Evolutionary conservation across 805 yeast species (phyloP).

Genomic region (Soucietia sequanensis): DNA sequence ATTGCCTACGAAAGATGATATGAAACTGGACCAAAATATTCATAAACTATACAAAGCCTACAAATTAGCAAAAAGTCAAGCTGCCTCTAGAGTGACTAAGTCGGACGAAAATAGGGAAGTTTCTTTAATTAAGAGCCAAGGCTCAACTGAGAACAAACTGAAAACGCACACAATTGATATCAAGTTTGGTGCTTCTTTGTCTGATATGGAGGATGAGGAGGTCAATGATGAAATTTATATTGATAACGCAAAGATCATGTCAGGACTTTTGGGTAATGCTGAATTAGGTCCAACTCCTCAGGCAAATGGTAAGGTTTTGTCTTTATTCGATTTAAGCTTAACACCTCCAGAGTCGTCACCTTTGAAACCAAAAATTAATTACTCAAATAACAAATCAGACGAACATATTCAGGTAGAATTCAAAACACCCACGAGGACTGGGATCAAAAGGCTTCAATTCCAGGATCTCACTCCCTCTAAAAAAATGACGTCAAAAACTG

Average conservation of each 20-base stretch:
- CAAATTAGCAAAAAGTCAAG: slow-evolving; percentile 13
- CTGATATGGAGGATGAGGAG: slow-evolving; percentile 12
- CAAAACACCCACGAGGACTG: slow-evolving; percentile 36
- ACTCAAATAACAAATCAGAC: neutral
- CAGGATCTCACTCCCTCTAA: slow-evolving; percentile 6
- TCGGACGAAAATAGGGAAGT: neutral
- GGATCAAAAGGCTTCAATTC: slow-evolving; percentile 10
- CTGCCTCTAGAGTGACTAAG: slow-evolving; percentile 1
- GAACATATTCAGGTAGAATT: slow-evolving; percentile 17
- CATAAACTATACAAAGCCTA: slow-evolving; percentile 33
- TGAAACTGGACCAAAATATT: slow-evolving; percentile 27
- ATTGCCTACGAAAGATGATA: slow-evolving; percentile 33
- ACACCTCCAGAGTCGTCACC: slow-evolving; percentile 48
- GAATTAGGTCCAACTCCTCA: slow-evolving; percentile 89
- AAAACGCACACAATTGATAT: neutral
- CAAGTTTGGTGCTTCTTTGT: slow-evolving; percentile 7
- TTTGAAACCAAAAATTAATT: slow-evolving; percentile 16
- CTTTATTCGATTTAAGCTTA: slow-evolving; percentile 61
- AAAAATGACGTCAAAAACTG: slow-evolving; percentile 1
- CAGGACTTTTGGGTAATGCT: slow-evolving; percentile 13
- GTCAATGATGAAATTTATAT: too few relatives aligned
- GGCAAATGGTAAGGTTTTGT: slow-evolving; percentile 69
- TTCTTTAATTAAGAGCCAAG: too few relatives aligned
- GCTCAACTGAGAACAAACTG: neutral
- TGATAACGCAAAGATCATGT: too few relatives aligned